Base-by-base conservation (phyloP, 345 rosid genomes). In the Lumnitzera racemosa region DNA sequence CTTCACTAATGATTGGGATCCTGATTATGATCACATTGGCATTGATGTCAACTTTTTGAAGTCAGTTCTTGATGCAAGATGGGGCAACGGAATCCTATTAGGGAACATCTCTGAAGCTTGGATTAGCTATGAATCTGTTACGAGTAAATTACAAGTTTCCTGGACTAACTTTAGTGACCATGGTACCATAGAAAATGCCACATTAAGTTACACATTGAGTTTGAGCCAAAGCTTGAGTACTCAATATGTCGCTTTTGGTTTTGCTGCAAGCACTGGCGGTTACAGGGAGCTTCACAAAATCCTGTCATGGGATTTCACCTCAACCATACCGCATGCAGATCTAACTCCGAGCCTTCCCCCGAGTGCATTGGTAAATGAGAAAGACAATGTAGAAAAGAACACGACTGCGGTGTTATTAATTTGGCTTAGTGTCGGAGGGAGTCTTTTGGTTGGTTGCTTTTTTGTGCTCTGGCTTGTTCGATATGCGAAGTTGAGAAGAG, bases 51-150 rank as follows among this genome's bases (percentile, higher is more conserved):
- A 64, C 20, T 70, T 68, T 5, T 49, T 73, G 61, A 15, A 29
- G 24, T 79, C 73, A 0, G 57, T 23, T 13, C 13, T 13, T 7
- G 53, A 5, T 17, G 15, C 23, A 46, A 12, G 24, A 0, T 65
- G 74, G 67, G 6, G 15, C 20, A 58, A 53, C 15, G 47, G 61
- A 15, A 41, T 58, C 12, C 20, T 2, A 36, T 29, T 27, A 43
- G 76, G 71, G 8, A 11, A 24, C 12, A 53, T 0, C 11, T 51
- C 55, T 10, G 65, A 70, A 46, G 80, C 65, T 49, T 63, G 68
- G 73, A 68, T 76, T 50, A 65, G 24, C 11, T 79, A 79, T 41
- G 58, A 73, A 53, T 67, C 74, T 1, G 57, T 49, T 11, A 14
- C 29, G 1, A 57, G 58, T 10, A 52, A 47, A 17, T 16, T 76